A percentile compares a stretch with the other conserved stretches of the same genome.
phyloP scores from a whole-genome alignment of 352 stramenopile species.

The Pythium rishiriense region DNA sequence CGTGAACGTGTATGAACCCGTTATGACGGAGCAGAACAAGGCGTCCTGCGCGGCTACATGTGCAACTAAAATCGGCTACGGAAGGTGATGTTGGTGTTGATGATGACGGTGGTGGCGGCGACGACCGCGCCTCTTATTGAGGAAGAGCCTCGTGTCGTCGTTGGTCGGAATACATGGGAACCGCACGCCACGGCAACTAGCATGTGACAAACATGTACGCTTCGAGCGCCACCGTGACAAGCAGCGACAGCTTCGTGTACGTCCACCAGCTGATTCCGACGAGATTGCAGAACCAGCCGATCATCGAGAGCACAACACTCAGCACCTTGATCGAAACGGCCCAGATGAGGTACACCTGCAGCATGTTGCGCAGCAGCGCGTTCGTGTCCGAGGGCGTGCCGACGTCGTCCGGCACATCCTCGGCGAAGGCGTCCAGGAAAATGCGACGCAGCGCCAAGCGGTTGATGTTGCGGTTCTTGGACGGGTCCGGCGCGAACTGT shows the following conservation, averaged over 20 bases:
- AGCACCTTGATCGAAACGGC: slow-evolving; percentile 65
- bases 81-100: neutral
- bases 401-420: slow-evolving; percentile 72
- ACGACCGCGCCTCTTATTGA: slow-evolving; percentile 12
- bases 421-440: slow-evolving; percentile 70
- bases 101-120: neutral
- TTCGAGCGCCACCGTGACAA: slow-evolving; percentile 54
- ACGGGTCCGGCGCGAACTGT: slow-evolving; percentile 62
- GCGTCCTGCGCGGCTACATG: neutral
- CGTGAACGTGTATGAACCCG: neutral
- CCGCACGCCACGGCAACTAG: slow-evolving; percentile 24
- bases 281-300: slow-evolving; percentile 40
- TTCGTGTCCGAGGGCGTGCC: slow-evolving; percentile 48
- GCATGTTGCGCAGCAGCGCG: slow-evolving; percentile 65
- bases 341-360: slow-evolving; percentile 70
- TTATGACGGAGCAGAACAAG: neutral
- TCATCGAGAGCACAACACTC: slow-evolving; percentile 41
- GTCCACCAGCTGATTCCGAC: slow-evolving; percentile 67
- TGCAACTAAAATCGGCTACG: neutral
- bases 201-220: slow-evolving; percentile 82
- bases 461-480: slow-evolving; percentile 80
- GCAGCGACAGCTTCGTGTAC: slow-evolving; percentile 53
- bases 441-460: slow-evolving; percentile 76
- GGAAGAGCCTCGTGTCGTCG: slow-evolving; percentile 8
- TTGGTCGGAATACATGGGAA: neutral